Percentiles rank a stretch among this genome's conserved stretches.
These are phyloP conservation scores for Colletotrichum navitas DNA, from an alignment of 2,329 filamentous ascomycete genomes.

Conservation along the genomic window DNA sequence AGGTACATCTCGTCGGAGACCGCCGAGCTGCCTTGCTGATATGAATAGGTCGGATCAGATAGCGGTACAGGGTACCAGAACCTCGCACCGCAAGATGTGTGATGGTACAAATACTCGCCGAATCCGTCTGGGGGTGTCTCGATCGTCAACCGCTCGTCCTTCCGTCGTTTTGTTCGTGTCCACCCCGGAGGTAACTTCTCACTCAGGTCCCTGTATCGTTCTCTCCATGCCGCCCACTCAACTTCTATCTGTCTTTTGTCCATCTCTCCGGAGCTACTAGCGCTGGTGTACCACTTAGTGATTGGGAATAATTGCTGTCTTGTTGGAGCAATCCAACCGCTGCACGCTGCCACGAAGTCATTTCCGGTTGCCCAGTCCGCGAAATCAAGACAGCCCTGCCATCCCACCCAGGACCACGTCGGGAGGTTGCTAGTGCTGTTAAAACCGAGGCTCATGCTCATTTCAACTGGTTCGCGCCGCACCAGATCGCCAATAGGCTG, in stretches of 20 bases:
- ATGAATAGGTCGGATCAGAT: background rate
- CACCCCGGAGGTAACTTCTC: background rate
- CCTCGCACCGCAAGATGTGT: background rate
- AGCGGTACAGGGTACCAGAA: background rate
- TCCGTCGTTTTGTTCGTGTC: background rate
- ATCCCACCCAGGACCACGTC: slow-evolving; percentile 10
- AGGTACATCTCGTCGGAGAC: background rate
- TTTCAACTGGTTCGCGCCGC: background rate
- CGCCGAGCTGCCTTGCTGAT: background rate
- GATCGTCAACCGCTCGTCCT: background rate
- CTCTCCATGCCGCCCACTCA: background rate
- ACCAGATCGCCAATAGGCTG: background rate
- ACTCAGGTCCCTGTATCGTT: background rate
- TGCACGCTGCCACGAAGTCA: background rate
- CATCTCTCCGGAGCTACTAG: background rate
- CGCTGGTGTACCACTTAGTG: background rate
- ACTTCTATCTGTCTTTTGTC: background rate
- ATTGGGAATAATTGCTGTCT: background rate
- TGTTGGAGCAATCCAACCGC: background rate
- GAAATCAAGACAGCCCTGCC: background rate
- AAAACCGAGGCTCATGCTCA: background rate
- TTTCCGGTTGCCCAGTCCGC: background rate
- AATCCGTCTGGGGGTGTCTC: background rate
- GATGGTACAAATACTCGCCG: background rate
- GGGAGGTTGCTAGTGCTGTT: background rate